Conservation (phyloP, 345 rosid genomes). For the Streptanthus diversifolius region DNA sequence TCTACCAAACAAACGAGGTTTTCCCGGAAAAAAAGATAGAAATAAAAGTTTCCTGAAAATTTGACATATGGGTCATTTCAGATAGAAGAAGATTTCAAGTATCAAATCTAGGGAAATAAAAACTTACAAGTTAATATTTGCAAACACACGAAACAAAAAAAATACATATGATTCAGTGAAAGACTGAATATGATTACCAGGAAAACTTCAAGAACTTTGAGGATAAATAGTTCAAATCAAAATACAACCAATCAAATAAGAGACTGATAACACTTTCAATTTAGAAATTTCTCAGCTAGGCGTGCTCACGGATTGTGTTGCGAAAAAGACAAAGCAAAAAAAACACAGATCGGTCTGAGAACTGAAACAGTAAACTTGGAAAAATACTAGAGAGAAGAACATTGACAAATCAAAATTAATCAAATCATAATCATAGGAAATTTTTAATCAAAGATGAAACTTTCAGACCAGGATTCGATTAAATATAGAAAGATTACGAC, state of each 20-base stretch:
- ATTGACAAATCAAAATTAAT: not conserved
- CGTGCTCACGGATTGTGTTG: conserved; percentile 1
- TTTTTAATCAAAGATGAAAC: not conserved
- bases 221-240: not conserved
- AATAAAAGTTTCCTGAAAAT: not conserved
- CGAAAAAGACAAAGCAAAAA: conserved; percentile 1
- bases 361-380: not conserved
- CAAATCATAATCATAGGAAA: not conserved
- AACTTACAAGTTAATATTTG: too few relatives aligned
- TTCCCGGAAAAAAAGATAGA: not conserved
- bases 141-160: too few relatives aligned
- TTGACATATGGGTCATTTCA: conserved; percentile 17
- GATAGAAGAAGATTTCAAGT: conserved; percentile 15
- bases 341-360: conserved; percentile 20
- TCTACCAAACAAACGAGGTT: conserved; percentile 20
- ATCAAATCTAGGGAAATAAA: not conserved
- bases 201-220: not conserved
- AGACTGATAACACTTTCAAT: not conserved
- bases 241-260: not conserved
- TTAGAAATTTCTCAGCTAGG: not conserved
- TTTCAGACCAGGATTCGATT: conserved; percentile 1
- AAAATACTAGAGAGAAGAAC: not conserved
- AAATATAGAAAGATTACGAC: conserved; percentile 4
- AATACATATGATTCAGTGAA: not conserved
- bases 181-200: not conserved